Evolutionary conservation across 1,284 basidiomycete genomes (phyloP), one percentile per base, ranked within the genome.

Genomic region (Laetiporus sulphureus): DNA sequence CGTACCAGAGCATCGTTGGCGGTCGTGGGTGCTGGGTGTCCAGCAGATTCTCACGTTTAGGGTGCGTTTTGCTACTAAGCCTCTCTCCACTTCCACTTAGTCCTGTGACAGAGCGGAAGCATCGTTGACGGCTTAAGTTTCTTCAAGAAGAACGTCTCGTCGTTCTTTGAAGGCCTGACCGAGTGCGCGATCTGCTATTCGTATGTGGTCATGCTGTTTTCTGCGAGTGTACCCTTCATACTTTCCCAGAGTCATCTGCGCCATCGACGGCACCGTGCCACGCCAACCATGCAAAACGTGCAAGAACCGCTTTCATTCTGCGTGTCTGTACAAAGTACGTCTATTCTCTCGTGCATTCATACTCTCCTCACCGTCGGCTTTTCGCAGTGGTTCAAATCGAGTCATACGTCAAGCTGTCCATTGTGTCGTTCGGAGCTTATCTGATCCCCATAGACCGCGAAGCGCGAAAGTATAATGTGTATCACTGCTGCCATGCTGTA

Each of bases 121-220:
- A 87, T 99, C 31, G 73, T 91, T 22, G 96, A 99, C 56, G 94
- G 90, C 0, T 63, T 99, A n/a, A 78, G 77, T 13, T 68, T 97
- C 45, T 99, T 97, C 75, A 96, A 95, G 68, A 89, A 88, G 67
- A 99, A 98, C 56, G 90, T 93, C 27, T 74, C 79, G 0, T 71
- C 89, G 24, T 91, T 96, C 62, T 97, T 97, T 56, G 90, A 93
- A 51, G 93, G 93, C 8, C 86, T 93, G 56, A 87, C 89, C 6
- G 91, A 94, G 56, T 94, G 96, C 63, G 83, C 93, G 2, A 96
- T 96, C 54, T 95, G 91, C 56, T 94, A 93, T 61, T 92, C 88
- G 87, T 92, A 59, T 56, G 83, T 19, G 5, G 15, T 10, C 19
- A 12, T 8, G 3, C 3, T 16, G 18, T 31, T 35, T 19, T 18